phyloP scores from a whole-genome alignment of 179 eudicot genomes.

The Corrigiola litoralis region DNA sequence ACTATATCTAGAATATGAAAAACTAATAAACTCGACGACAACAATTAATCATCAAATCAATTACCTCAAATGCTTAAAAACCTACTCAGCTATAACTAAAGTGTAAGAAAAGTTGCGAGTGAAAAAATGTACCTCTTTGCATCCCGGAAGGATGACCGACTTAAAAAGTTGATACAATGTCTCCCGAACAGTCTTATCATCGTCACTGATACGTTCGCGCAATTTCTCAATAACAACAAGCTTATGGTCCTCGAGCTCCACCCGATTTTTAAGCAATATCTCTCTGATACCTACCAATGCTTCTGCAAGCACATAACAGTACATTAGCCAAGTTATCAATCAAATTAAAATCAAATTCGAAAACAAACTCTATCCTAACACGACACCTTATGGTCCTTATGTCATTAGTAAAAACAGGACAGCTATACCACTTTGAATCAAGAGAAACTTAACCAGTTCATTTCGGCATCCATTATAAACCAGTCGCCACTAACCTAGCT shows the following conservation, averaged over 20 bases:
- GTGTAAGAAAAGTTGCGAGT: background rate
- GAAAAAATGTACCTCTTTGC: conserved; percentile 52
- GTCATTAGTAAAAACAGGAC: too few relatives aligned
- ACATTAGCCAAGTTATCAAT: too few relatives aligned
- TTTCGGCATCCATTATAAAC: too few relatives aligned
- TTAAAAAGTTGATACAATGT: conserved; percentile 77
- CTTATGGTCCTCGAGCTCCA: conserved; percentile 72
- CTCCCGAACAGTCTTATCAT: conserved; percentile 83
- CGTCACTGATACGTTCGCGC: conserved; percentile 92
- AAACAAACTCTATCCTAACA: too few relatives aligned
- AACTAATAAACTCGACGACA: too few relatives aligned
- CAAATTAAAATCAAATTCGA: too few relatives aligned
- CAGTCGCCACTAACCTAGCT: too few relatives aligned
- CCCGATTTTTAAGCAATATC: conserved; percentile 57
- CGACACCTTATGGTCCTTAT: too few relatives aligned
- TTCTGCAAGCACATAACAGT: conserved; percentile 39
- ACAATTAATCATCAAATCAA: too few relatives aligned
- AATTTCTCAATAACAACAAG: conserved; percentile 79
- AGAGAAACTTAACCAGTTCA: too few relatives aligned
- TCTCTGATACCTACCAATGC: conserved; percentile 81
- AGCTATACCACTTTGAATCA: too few relatives aligned
- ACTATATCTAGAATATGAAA: too few relatives aligned
- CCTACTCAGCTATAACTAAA: background rate
- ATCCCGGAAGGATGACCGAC: conserved; percentile 70
- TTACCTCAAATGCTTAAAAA: background rate